Percentiles rank a stretch among this genome's conserved stretches.
phyloP scores from a whole-genome alignment of 345 rosid genomes.

The Alliaria petiolata region DNA sequence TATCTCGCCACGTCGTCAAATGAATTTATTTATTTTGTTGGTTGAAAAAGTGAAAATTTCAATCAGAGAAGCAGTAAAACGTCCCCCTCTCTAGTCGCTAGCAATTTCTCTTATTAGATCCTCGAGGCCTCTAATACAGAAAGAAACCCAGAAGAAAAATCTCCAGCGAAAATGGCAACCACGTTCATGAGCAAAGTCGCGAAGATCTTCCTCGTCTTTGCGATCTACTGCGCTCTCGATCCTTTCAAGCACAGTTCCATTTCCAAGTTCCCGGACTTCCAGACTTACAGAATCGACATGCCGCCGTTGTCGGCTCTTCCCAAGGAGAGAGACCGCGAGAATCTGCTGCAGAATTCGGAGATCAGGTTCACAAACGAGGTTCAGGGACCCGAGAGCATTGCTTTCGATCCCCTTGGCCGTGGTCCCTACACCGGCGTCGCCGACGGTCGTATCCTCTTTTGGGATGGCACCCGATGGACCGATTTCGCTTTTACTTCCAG shows the following conservation, averaged over 20 bases:
- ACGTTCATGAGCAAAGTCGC: conserved; percentile 7
- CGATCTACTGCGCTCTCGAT: conserved; percentile 73
- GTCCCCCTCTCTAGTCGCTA: neutral
- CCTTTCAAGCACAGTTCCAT: conserved; percentile 78
- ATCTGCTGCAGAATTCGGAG: conserved; percentile 66
- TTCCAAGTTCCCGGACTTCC: conserved; percentile 54
- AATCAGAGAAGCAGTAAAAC: too few species aligned
- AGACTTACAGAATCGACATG: conserved; percentile 48
- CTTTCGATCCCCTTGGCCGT: conserved; percentile 31
- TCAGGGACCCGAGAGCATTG: conserved; percentile 44
- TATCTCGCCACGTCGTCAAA: too few species aligned
- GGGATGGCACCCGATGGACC: conserved; percentile 30
- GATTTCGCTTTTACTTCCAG: conserved; percentile 26
- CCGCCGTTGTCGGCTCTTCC: conserved; percentile 56
- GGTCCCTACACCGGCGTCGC: conserved; percentile 39
- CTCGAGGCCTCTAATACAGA: too few species aligned
- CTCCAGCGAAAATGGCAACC: neutral
- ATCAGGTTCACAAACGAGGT: conserved; percentile 62
- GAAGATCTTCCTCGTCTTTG: conserved; percentile 43
- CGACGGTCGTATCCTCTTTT: conserved; percentile 30
- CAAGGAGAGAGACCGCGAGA: conserved; percentile 43
- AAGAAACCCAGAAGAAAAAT: neutral
- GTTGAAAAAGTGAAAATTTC: neutral
- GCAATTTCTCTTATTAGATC: too few species aligned
- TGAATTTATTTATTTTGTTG: too few species aligned